Base-by-base conservation (phyloP, 495 filamentous ascomycete species). In the Lichenothelia convexa region DNA sequence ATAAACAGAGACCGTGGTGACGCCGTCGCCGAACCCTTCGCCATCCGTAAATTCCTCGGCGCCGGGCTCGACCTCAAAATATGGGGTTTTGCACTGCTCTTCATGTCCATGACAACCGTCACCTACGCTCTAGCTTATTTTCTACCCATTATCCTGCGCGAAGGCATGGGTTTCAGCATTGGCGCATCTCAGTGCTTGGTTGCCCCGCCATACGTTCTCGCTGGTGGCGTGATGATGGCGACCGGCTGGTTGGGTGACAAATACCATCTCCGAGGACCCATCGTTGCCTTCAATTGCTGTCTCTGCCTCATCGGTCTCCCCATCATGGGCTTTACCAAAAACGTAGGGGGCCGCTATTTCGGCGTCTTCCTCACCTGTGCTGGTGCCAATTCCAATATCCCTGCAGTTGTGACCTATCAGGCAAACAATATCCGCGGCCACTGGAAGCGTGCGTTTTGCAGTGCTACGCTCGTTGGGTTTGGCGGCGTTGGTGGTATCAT, bases 81-180 rank as follows among this genome's bases (percentile, higher is more conserved):
- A 32, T 63, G 59, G 58, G 64, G 50, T 1, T 76, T 71, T 43
- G 70, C 61, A 16, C 45, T 70, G 50, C 62, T 72, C 40, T 73
- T 70, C 56, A 67, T 70, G 53, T 65, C 58, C 49, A 58, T 61
- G 16, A 72, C 70, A 5, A 74, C 71, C 13, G 60, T 68, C 40
- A 61, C 68, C 17, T 76, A 78, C 46, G 65, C 72, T 9, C 69
- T 77, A 26, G 70, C 71, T 24, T 78, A 74, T 56, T 78, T 78
- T 57, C 53, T 79, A 12, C 74, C 75, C 18, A 64, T 75, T 45
- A 78, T 78, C 48, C 65, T 78, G 11, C 41, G 48, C 4, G 45
- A 49, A 2, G 65, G 64, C 35, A 67, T 80, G 64, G 64, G 64
- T 21, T 80, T 73, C 58, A 51, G 42, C 43, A 53, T 68, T 24